Percentiles rank a stretch among this genome's conserved stretches.
These are phyloP conservation scores for Juglanconis oblonga DNA, from an alignment of 2,329 filamentous ascomycete genomes.

Conservation along the genomic window DNA sequence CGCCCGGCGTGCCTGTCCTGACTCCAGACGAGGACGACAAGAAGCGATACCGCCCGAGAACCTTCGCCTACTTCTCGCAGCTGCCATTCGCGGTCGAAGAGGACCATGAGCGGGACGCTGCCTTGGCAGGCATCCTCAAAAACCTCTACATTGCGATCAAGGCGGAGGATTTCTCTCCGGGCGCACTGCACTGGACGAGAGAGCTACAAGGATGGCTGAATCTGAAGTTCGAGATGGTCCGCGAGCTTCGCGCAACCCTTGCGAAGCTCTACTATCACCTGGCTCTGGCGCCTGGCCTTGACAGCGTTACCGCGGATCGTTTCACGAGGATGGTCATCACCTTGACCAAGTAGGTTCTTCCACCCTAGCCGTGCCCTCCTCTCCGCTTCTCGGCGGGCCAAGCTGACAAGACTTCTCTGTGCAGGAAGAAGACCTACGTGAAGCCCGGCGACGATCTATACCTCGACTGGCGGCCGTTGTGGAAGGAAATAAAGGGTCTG, in stretches of 20 bases:
- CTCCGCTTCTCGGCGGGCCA: not conserved
- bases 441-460: conserved; percentile 85
- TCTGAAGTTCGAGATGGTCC: conserved; percentile 94
- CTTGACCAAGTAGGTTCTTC: conserved; percentile 74
- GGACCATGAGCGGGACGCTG: conserved; percentile 71
- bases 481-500: conserved; percentile 87
- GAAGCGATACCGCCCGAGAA: conserved; percentile 76
- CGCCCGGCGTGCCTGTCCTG: conserved; percentile 64
- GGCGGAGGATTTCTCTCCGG: conserved; percentile 89
- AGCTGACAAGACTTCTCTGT: conserved; percentile 26
- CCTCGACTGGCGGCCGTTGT: conserved; percentile 90
- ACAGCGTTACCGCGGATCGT: conserved; percentile 76
- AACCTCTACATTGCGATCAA: conserved; percentile 90
- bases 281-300: conserved; percentile 82
- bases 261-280: conserved; percentile 94
- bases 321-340: conserved; percentile 97
- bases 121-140: conserved; percentile 83
- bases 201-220: conserved; percentile 94
- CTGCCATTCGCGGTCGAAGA: conserved; percentile 87
- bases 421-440: conserved; percentile 90
- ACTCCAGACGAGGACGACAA: conserved; percentile 49
- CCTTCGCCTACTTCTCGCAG: conserved; percentile 88
- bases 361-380: not conserved
- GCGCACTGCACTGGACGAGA: conserved; percentile 93
- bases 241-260: conserved; percentile 76